These are phyloP conservation scores for Gliomastix tumulicola DNA, from an alignment of 2,329 filamentous ascomycete genomes.

Conservation along the genomic window DNA sequence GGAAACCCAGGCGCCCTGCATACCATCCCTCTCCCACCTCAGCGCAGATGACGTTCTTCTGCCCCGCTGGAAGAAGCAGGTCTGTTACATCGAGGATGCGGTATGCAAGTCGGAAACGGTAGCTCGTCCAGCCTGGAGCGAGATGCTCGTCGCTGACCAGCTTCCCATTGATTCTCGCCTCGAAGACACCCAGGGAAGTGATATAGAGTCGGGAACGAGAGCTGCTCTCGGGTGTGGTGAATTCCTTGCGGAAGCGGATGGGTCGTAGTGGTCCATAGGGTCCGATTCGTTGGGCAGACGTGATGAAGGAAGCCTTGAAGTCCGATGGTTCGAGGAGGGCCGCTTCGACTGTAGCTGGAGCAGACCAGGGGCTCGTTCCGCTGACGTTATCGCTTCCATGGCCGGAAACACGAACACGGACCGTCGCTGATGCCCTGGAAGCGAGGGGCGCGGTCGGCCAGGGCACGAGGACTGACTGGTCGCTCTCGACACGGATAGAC, in stretches of 20 bases:
- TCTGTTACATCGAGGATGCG: conserved; percentile 43
- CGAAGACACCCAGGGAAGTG: background rate
- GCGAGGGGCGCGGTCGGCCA: conserved; percentile 12
- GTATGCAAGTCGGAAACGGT: conserved; percentile 41
- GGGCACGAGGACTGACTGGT: conserved; percentile 4
- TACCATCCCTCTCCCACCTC: conserved; percentile 46
- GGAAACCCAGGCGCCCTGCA: conserved; percentile 19
- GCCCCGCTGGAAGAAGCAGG: conserved; percentile 19
- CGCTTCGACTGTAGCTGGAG: background rate
- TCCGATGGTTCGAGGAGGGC: background rate
- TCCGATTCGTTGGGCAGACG: background rate
- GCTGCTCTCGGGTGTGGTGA: background rate
- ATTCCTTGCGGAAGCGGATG: conserved; percentile 1
- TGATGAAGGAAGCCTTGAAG: background rate
- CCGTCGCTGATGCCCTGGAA: conserved; percentile 15
- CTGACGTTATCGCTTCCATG: background rate
- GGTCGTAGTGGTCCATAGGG: conserved; percentile 1
- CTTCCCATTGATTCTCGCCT: conserved; percentile 20
- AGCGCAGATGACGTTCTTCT: conserved; percentile 26
- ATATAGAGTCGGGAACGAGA: conserved; percentile 1
- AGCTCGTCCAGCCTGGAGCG: conserved; percentile 45
- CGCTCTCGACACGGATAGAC: conserved; percentile 2
- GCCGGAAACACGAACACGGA: conserved; percentile 19
- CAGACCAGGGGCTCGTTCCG: background rate
- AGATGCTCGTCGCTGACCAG: conserved; percentile 29